Evolutionary conservation across 305 asterid genomes (phyloP), one percentile per base, ranked within the genome.

Genomic region (Solanum chacoense): DNA sequence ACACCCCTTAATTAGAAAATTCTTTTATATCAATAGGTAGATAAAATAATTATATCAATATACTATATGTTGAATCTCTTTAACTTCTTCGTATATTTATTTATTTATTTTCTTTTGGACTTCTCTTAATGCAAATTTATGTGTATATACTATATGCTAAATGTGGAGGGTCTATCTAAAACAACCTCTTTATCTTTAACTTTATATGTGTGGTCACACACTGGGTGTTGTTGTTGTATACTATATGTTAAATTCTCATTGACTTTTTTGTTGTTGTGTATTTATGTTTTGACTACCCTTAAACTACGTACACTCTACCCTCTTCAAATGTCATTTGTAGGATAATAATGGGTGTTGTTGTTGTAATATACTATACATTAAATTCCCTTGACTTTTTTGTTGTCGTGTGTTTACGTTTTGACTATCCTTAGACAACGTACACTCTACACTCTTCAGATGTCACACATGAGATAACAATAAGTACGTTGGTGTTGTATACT

Each of bases 161-260:
- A 71, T 1, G 35, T 71, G 0, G 5, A 71, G 1, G 10, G 1
- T 71, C 0, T 71, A 71, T 71, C 11, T 0, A 28, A 71, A 71
- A 71, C 2, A 28, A 12, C 1, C 0, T 71, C 3, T 71, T 28
- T 12, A 26, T 28, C 5, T 71, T 0, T 3, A 13, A 4, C 6
- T 32, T 32, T 4, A 31, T 4, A 32, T 4, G 6, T 71, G 20
- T 5, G 74, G 7, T 13, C 24, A 59, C 20, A 71, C 10, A 71
- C 0, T 3, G 34, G 20, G 75, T 69, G 4, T 59, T 42, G 55
- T 42, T 69, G 8, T 26, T 69, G 32, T 6, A 69, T 24, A 2
- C 8, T 0, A 2, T 11, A 67, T 0, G 5, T 69, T 69, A 26
- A 26, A 26, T 3, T 26, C 4, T 1, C 75, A 0, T 69, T 0